Conservation (phyloP, 2,329 filamentous ascomycete genomes). For the Pseudovirgaria hyperparasitica region DNA sequence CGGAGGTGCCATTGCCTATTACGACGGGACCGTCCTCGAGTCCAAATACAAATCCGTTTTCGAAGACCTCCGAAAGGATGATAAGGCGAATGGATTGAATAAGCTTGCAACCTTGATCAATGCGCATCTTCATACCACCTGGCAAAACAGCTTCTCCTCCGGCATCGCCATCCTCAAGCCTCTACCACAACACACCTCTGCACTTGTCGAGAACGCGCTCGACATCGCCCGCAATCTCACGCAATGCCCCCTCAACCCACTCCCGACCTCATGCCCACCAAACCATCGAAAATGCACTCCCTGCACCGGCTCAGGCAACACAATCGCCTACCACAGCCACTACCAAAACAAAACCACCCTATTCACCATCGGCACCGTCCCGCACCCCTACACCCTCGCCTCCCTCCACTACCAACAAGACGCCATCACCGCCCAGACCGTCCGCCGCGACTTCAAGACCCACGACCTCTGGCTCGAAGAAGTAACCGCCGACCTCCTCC, state of each 20-base stretch:
- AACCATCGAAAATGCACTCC: conserved; percentile 62
- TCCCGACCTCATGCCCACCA: conserved; percentile 71
- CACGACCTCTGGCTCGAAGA: conserved; percentile 70
- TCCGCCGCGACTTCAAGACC: conserved; percentile 46
- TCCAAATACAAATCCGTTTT: conserved; percentile 55
- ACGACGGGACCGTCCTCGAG: conserved; percentile 50
- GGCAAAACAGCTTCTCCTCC: conserved; percentile 64
- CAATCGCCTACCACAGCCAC: too few relatives aligned
- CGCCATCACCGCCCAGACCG: conserved; percentile 27
- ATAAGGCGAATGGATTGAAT: conserved; percentile 46
- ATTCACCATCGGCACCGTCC: conserved; percentile 78
- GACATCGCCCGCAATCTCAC: conserved; percentile 64
- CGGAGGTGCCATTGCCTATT: conserved; percentile 62
- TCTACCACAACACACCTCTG: conserved; percentile 59
- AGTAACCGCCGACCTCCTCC: conserved; percentile 57
- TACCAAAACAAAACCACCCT: conserved; percentile 60
- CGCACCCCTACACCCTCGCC: conserved; percentile 78
- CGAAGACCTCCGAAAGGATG: conserved; percentile 43
- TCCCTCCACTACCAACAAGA: conserved; percentile 48
- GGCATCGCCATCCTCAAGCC: conserved; percentile 79
- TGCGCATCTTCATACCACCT: conserved; percentile 71
- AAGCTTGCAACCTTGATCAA: conserved; percentile 66
- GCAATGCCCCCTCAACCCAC: conserved; percentile 59
- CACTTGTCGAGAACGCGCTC: conserved; percentile 56
- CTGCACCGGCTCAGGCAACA: conserved; percentile 37